These are phyloP conservation scores for Delonix regia DNA, from an alignment of 306 rosid genomes.

Conservation along the genomic window DNA sequence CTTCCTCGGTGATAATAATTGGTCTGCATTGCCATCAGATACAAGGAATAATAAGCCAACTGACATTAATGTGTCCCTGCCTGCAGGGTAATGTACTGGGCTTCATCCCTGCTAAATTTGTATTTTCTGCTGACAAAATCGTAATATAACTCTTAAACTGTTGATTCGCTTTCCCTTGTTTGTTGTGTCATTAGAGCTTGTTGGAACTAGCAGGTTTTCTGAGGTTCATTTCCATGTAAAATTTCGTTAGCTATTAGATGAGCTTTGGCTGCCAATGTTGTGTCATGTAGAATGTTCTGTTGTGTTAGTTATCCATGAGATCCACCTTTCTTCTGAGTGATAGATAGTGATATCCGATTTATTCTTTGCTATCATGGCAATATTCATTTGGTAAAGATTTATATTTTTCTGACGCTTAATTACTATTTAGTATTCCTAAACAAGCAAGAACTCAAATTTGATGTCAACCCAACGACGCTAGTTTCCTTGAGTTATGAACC, in stretches of 20 bases:
- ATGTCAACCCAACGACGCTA: no score
- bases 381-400: constrained; percentile 21
- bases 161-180: constrained; percentile 36
- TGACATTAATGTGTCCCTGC: constrained; percentile 73
- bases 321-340: constrained; percentile 44
- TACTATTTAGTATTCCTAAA: no score
- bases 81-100: constrained; percentile 49
- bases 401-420: no score
- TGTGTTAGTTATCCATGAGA: constrained; percentile 49
- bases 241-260: constrained; percentile 50
- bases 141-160: constrained; percentile 45
- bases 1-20: constrained; percentile 66
- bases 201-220: constrained; percentile 37
- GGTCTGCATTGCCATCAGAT: constrained; percentile 72
- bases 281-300: constrained; percentile 54
- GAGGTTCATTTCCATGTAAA: constrained; percentile 38
- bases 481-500: no score
- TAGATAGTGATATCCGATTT: constrained; percentile 45
- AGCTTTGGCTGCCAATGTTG: constrained; percentile 39
- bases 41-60: constrained; percentile 61
- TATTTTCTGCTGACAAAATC: constrained; percentile 45
- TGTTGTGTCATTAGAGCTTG: constrained; percentile 51
- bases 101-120: constrained; percentile 21
- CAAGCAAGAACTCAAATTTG: no score
- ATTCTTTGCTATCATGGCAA: constrained; percentile 3